phyloP scores from a whole-genome alignment of 345 rosid species.

The Ricinus communis region DNA sequence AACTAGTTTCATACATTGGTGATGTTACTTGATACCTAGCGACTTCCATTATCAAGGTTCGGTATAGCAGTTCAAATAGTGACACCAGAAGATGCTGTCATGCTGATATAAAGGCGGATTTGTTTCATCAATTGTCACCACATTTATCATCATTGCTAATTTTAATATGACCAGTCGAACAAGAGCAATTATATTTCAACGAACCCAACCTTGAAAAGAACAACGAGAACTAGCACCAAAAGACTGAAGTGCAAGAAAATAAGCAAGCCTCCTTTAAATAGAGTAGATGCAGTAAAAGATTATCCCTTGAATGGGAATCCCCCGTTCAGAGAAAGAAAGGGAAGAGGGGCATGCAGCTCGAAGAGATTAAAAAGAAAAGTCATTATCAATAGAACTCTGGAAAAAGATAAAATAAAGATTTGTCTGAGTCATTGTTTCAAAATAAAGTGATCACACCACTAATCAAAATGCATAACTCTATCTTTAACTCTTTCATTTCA shows the following conservation, averaged over 20 bases:
- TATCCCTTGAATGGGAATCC: not conserved
- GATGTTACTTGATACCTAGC: no score
- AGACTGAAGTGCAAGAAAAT: not conserved
- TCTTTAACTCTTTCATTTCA: not conserved
- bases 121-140: no score
- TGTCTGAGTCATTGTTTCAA: constrained; percentile 1
- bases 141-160: no score
- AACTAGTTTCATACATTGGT: no score
- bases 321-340: not conserved
- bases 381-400: not conserved
- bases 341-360: not conserved
- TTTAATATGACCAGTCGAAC: no score
- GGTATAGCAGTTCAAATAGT: no score
- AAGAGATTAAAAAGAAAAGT: not conserved
- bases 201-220: no score
- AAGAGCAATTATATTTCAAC: no score
- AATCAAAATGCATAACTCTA: not conserved
- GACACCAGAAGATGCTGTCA: no score
- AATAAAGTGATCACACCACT: not conserved
- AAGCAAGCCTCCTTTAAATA: not conserved
- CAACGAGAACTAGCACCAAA: no score
- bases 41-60: no score
- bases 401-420: not conserved
- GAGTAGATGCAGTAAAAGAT: not conserved
- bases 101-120: no score